Evolutionary conservation across 1,284 basidiomycete species (phyloP).

Genomic region (Coriolopsis trogii): DNA sequence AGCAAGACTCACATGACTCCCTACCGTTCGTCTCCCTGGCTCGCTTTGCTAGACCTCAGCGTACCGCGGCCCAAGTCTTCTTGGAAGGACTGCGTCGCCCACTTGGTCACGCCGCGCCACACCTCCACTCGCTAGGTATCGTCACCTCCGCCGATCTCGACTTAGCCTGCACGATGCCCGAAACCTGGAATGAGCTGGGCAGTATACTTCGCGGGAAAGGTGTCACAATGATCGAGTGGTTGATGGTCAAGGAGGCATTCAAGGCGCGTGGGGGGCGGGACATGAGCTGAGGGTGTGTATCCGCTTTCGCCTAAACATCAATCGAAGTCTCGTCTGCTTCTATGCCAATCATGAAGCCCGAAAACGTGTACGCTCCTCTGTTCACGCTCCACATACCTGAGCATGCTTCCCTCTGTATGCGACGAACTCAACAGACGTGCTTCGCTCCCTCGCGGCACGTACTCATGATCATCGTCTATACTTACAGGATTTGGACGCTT

Average conservation of each 20-base stretch:
- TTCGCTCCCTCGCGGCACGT: no score
- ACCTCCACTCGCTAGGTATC: slow-evolving; percentile 16
- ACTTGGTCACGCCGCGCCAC: slow-evolving; percentile 15
- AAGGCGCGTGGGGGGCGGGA: slow-evolving; percentile 6
- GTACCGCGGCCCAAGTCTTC: slow-evolving; percentile 8
- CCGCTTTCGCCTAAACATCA: no score
- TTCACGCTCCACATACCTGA: no score
- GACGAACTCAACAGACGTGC: no score
- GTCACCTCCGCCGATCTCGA: slow-evolving; percentile 16
- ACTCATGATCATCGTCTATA: no score
- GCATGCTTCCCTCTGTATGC: no score
- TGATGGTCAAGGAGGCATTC: slow-evolving; percentile 25
- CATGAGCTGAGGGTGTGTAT: no score
- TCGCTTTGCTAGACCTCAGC: neutral
- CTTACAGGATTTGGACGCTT: no score
- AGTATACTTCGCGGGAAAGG: slow-evolving; percentile 11
- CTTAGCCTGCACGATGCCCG: slow-evolving; percentile 19
- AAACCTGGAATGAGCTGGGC: slow-evolving; percentile 20
- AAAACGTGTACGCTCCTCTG: no score
- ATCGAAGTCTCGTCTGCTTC: no score
- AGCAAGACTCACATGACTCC: neutral
- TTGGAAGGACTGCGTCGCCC: slow-evolving; percentile 16
- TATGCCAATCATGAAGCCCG: no score
- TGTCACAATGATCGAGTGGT: slow-evolving; percentile 19
- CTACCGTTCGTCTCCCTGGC: neutral